Conservation (phyloP, 371 early-diverging fungal genomes). For the Mortierella sp. region DNA sequence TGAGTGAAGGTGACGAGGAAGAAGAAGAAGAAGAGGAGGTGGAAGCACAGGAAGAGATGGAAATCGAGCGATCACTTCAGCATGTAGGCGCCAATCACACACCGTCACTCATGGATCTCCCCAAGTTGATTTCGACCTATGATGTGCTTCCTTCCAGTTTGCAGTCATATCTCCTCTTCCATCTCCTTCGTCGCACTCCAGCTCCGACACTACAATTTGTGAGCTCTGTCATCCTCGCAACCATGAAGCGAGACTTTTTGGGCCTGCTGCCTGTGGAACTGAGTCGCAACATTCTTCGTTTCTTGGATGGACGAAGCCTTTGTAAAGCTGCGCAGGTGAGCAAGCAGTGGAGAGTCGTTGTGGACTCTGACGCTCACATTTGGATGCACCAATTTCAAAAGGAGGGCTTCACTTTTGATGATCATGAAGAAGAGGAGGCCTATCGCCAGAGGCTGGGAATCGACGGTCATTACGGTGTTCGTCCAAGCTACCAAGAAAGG, state of each 20-base stretch:
- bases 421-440: conserved; percentile 62
- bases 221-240: conserved; percentile 77
- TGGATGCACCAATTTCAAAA: conserved; percentile 67
- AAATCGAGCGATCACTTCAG: conserved; percentile 42
- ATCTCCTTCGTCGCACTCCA: conserved; percentile 76
- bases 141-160: conserved; percentile 72
- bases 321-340: conserved; percentile 82
- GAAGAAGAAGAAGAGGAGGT: conserved; percentile 3
- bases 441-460: conserved; percentile 50
- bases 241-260: conserved; percentile 89
- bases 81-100: conserved; percentile 26
- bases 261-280: conserved; percentile 82
- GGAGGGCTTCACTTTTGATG: conserved; percentile 68
- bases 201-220: conserved; percentile 83
- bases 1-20: conserved; percentile 34
- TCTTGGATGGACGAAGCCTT: conserved; percentile 80
- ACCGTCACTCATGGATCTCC: conserved; percentile 58
- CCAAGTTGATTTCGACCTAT: conserved; percentile 66
- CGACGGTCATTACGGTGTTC: conserved; percentile 55
- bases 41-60: conserved; percentile 17
- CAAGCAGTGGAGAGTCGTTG: conserved; percentile 75
- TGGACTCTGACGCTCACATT: conserved; percentile 76
- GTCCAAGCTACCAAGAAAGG: conserved; percentile 49
- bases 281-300: conserved; percentile 76
- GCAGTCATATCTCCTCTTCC: conserved; percentile 79